Evolutionary conservation across 495 filamentous ascomycete species (phyloP).

Genomic region (Lasiosphaeria hispida): DNA sequence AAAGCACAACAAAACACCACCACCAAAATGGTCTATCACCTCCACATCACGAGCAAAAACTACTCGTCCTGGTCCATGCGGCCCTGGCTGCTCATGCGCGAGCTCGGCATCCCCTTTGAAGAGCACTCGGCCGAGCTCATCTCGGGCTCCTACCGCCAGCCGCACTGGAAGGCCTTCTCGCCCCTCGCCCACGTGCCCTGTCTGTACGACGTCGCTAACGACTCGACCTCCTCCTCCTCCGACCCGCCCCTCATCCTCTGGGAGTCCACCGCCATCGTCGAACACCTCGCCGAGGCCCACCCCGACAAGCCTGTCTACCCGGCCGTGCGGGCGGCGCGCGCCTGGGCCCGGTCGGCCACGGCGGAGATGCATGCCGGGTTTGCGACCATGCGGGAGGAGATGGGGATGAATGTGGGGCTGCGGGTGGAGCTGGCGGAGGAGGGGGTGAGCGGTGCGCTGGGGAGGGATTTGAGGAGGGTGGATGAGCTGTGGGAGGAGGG

Average conservation of each 20-base stretch:
- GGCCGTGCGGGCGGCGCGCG: slow-evolving; percentile 40
- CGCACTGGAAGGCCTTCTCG: slow-evolving; percentile 29
- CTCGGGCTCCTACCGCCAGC: slow-evolving; percentile 18
- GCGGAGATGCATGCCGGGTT: slow-evolving; percentile 60
- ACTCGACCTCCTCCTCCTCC: background rate
- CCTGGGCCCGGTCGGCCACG: slow-evolving; percentile 48
- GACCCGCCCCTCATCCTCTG: slow-evolving; percentile 28
- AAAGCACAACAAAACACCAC: background rate
- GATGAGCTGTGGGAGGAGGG: slow-evolving; percentile 39
- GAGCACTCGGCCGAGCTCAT: slow-evolving; percentile 22
- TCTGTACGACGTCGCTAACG: slow-evolving; percentile 21
- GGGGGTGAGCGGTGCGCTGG: slow-evolving; percentile 23
- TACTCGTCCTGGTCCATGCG: slow-evolving; percentile 39
- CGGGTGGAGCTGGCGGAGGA: slow-evolving; percentile 26
- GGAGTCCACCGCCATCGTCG: slow-evolving; percentile 55
- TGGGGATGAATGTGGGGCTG: slow-evolving; percentile 46
- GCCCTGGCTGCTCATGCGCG: slow-evolving; percentile 32
- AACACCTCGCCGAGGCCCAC: slow-evolving; percentile 50
- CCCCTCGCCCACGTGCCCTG: slow-evolving; percentile 34
- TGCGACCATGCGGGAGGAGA: slow-evolving; percentile 40
- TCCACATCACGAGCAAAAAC: slow-evolving; percentile 37
- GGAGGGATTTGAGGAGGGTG: slow-evolving; percentile 32
- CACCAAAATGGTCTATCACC: slow-evolving; percentile 23
- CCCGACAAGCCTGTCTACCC: slow-evolving; percentile 49
- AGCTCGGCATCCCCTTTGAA: slow-evolving; percentile 30